Conservation (phyloP, 1,139 yeast species). For the Candida tropicalis region DNA sequence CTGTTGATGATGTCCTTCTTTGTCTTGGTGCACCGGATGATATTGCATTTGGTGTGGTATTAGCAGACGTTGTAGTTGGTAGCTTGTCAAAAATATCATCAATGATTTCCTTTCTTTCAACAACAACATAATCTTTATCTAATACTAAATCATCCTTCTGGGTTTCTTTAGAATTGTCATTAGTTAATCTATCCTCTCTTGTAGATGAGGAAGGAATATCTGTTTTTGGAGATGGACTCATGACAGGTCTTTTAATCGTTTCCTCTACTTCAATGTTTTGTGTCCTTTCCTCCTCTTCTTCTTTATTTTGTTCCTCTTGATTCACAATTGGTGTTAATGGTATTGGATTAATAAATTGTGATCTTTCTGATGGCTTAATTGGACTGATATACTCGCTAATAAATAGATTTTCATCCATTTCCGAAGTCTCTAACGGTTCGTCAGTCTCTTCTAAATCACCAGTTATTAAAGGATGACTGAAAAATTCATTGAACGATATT, state of each 20-base stretch:
- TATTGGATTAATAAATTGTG: constrained; percentile 22
- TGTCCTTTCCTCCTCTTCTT: background rate
- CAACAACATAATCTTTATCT: constrained; percentile 89
- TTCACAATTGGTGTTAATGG: constrained; percentile 7
- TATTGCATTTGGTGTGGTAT: constrained; percentile 12
- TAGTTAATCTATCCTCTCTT: constrained; percentile 31
- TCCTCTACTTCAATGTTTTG: background rate
- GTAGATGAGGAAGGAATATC: background rate
- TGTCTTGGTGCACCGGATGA: constrained; percentile 12
- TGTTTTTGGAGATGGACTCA: background rate
- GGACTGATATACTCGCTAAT: constrained; percentile 75
- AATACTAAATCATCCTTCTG: constrained; percentile 46
- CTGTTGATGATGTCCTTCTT: constrained; percentile 31
- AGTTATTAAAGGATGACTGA: constrained; percentile 59
- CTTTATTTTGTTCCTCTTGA: background rate
- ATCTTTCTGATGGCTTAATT: constrained; percentile 24
- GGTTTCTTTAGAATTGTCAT: constrained; percentile 35
- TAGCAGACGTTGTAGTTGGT: constrained; percentile 63
- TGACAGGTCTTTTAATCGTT: background rate
- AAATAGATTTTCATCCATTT: constrained; percentile 75
- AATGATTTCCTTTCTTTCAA: constrained; percentile 91
- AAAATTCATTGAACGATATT: constrained; percentile 85
- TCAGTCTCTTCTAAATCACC: constrained; percentile 50
- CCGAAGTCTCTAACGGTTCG: constrained; percentile 66
- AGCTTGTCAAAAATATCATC: constrained; percentile 93